These are phyloP conservation scores for Paecilomyces variotii DNA, from an alignment of 2,329 filamentous ascomycete species.

Conservation along the genomic window DNA sequence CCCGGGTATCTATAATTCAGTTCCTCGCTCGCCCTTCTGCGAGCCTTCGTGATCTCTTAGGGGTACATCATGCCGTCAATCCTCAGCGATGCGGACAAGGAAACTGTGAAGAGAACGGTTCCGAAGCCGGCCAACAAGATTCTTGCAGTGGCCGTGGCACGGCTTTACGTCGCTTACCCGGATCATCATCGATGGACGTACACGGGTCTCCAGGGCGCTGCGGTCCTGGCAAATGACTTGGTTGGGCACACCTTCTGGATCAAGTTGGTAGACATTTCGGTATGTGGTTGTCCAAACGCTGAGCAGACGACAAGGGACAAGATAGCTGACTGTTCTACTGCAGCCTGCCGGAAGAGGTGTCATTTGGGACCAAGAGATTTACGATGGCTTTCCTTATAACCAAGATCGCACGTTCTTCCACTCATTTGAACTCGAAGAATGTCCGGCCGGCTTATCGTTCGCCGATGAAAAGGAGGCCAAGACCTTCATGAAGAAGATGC, in stretches of 20 bases:
- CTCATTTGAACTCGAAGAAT: constrained; percentile 91
- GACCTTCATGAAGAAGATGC: constrained; percentile 95
- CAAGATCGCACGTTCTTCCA: constrained; percentile 97
- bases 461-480: constrained; percentile 96
- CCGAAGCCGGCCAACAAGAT: constrained; percentile 97
- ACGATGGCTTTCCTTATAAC: constrained; percentile 90
- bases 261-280: constrained; percentile 94
- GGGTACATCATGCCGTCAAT: constrained; percentile 49
- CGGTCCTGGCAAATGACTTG: constrained; percentile 84
- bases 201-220: constrained; percentile 85
- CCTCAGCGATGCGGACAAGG: constrained; percentile 87
- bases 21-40: constrained; percentile 3
- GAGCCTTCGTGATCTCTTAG: constrained; percentile 5
- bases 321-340: constrained; percentile 4
- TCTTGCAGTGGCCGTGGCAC: constrained; percentile 85
- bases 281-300: constrained; percentile 42
- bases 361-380: constrained; percentile 96
- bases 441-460: constrained; percentile 82
- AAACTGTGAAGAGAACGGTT: constrained; percentile 88
- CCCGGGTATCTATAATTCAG: constrained; percentile 3
- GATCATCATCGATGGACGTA: constrained; percentile 83
- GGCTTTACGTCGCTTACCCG: constrained; percentile 88
- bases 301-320: constrained; percentile 3
- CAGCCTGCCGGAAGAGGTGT: constrained; percentile 73
- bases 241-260: constrained; percentile 96